Evolutionary conservation across 2,329 filamentous ascomycete genomes (phyloP).

Genomic region (Colletotrichum sp.): DNA sequence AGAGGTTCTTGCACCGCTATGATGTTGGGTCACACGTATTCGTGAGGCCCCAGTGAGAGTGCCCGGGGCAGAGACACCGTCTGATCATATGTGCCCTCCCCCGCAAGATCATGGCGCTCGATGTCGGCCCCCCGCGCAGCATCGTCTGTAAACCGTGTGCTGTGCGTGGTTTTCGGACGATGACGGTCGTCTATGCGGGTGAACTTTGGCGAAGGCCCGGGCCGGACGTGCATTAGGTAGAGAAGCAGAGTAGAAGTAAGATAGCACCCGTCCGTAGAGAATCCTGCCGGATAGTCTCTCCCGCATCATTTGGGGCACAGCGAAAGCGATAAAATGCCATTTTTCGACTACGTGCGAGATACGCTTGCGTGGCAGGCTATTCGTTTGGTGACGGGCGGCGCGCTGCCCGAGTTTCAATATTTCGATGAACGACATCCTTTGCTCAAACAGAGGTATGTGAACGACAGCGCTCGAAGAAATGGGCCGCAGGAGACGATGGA

Average conservation of each 20-base stretch:
- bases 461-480: background rate
- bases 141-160: background rate
- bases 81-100: background rate
- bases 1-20: background rate
- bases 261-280: background rate
- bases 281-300: background rate
- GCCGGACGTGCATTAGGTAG: background rate
- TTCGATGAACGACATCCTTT: slow-evolving; percentile 10
- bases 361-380: slow-evolving; percentile 6
- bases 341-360: slow-evolving; percentile 12
- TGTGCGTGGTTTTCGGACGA: background rate
- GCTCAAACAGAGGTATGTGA: slow-evolving; percentile 3
- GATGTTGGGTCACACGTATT: background rate
- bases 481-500: background rate
- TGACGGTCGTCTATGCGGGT: background rate
- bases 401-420: slow-evolving; percentile 6
- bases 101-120: background rate
- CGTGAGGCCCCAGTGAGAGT: background rate
- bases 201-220: background rate
- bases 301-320: background rate
- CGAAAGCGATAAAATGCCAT: background rate
- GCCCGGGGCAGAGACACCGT: background rate
- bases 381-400: background rate
- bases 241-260: background rate
- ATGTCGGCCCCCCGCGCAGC: background rate